Base-by-base conservation (phyloP, 2,329 filamentous ascomycete genomes). In the Scorias spongiosa region DNA sequence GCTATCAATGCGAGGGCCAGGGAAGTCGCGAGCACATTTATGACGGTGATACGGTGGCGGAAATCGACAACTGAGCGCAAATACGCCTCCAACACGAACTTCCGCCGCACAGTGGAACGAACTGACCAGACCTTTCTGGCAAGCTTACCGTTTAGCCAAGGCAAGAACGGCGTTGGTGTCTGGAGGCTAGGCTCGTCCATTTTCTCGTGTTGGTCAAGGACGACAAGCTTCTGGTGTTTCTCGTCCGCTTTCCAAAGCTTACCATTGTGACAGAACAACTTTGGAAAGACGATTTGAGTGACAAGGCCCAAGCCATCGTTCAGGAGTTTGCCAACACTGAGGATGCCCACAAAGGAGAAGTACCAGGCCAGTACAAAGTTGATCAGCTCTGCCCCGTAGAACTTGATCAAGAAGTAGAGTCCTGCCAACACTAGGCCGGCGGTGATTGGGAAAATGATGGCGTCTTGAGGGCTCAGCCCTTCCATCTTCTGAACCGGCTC, bases 401-500 rank as follows among this genome's bases (percentile, higher is more conserved):
- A 91, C 60, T 93, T 86, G 58, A 96, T 86, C 47, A 94, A 69
- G 54, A 88, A 80, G 66, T 96, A 96, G 10, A 96, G 70, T 5
- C 78, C 78, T 37, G 78, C 72, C 8, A 96, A 74, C 1, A 81
- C 77, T 9, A 69, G 56, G 2, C 79, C 85, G 5, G 87, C 88
- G 44, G 87, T 68, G 29, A 95, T 53, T 1, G 89, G 91, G 49
- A 95, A 84, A 54, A 93, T 62, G 51, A 96, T 75, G 40, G 86
- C 89, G 62, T 96, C 89, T 0, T 75, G 79, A 1, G 83, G 78
- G 8, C 78, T 72, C 42, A 93, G 64, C 0, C 81, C 80, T 54
- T 82, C 78, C 66, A 81, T 76, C 51, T 69, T 69, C 48, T 78
- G 73, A 12, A 66, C 57, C 9, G 69, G 65, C 26, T 73, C 69